These are phyloP conservation scores for Cruciata laevipes DNA, from an alignment of 257 asterid species.

Conservation along the genomic window DNA sequence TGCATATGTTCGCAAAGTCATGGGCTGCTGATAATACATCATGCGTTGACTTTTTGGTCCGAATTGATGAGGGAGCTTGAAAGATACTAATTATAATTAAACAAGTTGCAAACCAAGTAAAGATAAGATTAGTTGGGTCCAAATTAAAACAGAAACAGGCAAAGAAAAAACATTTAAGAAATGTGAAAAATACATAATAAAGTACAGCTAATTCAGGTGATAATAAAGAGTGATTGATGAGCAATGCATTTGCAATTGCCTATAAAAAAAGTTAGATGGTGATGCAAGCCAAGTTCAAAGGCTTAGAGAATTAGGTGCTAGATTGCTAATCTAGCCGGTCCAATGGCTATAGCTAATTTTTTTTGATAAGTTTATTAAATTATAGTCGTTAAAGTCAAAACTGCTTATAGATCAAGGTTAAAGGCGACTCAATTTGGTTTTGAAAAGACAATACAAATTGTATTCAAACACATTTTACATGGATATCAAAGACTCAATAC, in stretches of 20 bases:
- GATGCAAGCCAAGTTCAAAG: constrained; percentile 3
- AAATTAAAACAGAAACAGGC: not conserved
- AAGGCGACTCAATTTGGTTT: too few relatives aligned
- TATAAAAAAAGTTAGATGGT: not conserved
- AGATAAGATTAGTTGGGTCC: constrained; percentile 2
- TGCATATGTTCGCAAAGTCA: not conserved
- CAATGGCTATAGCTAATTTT: not conserved
- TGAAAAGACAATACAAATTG: too few relatives aligned
- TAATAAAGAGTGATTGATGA: not conserved
- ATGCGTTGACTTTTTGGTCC: not conserved
- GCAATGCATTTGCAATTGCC: not conserved
- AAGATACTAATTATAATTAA: not conserved
- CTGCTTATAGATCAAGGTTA: too few relatives aligned
- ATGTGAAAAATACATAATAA: not conserved
- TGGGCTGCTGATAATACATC: not conserved
- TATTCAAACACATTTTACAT: too few relatives aligned
- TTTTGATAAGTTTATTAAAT: too few relatives aligned
- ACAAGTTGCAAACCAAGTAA: not conserved
- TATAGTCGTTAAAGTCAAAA: too few relatives aligned
- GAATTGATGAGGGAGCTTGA: not conserved
- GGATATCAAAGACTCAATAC: too few relatives aligned
- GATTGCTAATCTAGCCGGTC: not conserved
- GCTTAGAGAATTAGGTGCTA: not conserved
- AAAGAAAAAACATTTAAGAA: not conserved
- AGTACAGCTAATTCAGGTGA: not conserved